These are phyloP conservation scores for Oryza brachyantha DNA, from an alignment of 176 grass and related monocot species.

Conservation along the genomic window DNA sequence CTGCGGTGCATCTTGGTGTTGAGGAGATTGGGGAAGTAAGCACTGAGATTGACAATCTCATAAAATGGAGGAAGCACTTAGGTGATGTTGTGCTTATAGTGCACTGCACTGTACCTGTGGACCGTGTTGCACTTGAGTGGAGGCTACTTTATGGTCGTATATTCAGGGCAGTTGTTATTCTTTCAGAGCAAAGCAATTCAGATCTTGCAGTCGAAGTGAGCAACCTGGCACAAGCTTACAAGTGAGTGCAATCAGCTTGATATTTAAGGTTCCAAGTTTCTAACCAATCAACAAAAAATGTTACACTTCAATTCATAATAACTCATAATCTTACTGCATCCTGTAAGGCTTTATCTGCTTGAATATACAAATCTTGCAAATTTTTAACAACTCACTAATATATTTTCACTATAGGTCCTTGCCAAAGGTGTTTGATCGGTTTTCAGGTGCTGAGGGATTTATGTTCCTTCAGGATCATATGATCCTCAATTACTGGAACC, in stretches of 20 bases:
- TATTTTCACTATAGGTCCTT: slow-evolving; percentile 54
- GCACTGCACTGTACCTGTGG: slow-evolving; percentile 48
- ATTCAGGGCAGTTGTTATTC: slow-evolving; percentile 78
- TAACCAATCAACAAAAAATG: not conserved
- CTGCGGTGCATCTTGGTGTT: slow-evolving; percentile 72
- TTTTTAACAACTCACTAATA: not conserved
- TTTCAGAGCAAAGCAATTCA: slow-evolving; percentile 57
- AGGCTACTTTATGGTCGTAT: slow-evolving; percentile 90
- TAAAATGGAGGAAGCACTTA: slow-evolving; percentile 94
- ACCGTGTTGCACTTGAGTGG: slow-evolving; percentile 76
- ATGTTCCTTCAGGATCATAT: slow-evolving; percentile 86
- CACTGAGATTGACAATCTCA: slow-evolving; percentile 78
- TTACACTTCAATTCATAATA: not conserved
- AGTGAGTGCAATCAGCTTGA: slow-evolving; percentile 58
- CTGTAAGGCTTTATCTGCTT: slow-evolving; percentile 7
- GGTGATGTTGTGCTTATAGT: slow-evolving; percentile 83
- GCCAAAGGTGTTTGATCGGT: slow-evolving; percentile 77
- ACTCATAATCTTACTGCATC: not conserved
- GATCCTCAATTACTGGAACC: slow-evolving; percentile 93
- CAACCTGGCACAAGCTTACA: slow-evolving; percentile 65
- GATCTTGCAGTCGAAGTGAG: slow-evolving; percentile 71
- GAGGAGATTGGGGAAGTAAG: slow-evolving; percentile 83
- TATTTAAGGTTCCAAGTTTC: not conserved
- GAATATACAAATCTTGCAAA: not conserved
- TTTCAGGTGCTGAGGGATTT: slow-evolving; percentile 84